Percentiles rank a stretch among this genome's conserved stretches.
Conservation (phyloP, 2,329 filamentous ascomycete species). For the Cladosporium phlei region DNA sequence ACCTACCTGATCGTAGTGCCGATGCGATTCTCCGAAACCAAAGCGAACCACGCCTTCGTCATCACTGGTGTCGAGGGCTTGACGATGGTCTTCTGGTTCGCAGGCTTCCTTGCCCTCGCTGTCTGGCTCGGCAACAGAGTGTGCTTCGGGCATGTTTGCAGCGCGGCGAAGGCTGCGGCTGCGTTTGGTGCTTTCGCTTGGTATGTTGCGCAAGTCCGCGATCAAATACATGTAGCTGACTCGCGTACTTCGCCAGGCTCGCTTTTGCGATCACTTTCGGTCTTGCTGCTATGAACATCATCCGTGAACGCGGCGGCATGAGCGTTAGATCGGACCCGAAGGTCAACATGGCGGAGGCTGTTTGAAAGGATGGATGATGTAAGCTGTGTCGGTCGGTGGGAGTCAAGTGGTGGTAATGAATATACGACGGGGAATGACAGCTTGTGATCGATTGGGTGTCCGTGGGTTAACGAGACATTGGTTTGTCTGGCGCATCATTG, state of each 20-base stretch:
- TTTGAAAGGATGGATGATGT: constrained; percentile 20
- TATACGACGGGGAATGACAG: constrained; percentile 5
- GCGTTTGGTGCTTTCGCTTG: constrained; percentile 65
- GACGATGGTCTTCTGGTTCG: constrained; percentile 86
- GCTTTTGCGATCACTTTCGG: constrained; percentile 48
- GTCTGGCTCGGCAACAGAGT: constrained; percentile 56
- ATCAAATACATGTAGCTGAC: background rate
- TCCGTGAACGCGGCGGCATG: constrained; percentile 35
- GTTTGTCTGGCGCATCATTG: too few species aligned
- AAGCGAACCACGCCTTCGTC: constrained; percentile 59
- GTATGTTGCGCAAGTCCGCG: constrained; percentile 29
- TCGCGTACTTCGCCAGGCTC: constrained; percentile 36
- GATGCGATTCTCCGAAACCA: constrained; percentile 31
- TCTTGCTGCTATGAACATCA: constrained; percentile 45
- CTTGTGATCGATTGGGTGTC: background rate
- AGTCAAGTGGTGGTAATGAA: background rate
- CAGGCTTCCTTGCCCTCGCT: constrained; percentile 73
- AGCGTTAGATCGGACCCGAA: constrained; percentile 21
- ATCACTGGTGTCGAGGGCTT: constrained; percentile 64
- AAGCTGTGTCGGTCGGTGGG: too few species aligned
- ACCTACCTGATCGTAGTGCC: constrained; percentile 66
- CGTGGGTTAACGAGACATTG: too few species aligned
- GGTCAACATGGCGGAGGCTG: constrained; percentile 37
- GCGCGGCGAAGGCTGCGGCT: constrained; percentile 57
- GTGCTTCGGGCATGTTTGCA: constrained; percentile 55